phyloP scores from a whole-genome alignment of 768 basidiomycete genomes.

The Mycena filopes region DNA sequence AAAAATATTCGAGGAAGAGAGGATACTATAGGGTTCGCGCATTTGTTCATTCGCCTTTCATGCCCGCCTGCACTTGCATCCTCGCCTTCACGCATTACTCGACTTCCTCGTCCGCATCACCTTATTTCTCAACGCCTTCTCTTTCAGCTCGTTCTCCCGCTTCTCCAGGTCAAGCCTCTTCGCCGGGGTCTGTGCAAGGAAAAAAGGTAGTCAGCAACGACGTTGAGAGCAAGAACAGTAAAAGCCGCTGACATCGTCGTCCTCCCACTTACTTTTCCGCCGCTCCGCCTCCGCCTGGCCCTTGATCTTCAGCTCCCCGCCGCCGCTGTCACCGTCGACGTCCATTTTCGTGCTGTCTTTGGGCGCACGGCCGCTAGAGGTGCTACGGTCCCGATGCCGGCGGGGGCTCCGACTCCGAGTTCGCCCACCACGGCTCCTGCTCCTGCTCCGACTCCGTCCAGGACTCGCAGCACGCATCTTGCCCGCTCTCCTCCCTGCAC shows the following conservation, averaged over 20 bases:
- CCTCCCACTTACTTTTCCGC: slow-evolving; percentile 66
- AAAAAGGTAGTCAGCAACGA: slow-evolving; percentile 16
- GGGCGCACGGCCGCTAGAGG: slow-evolving; percentile 37
- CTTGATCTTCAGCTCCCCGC: slow-evolving; percentile 73
- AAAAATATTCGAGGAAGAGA: no score
- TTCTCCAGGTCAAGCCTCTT: slow-evolving; percentile 64
- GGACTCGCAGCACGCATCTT: slow-evolving; percentile 9
- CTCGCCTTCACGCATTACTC: slow-evolving; percentile 29
- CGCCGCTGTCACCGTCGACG: slow-evolving; percentile 43
- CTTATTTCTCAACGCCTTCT: slow-evolving; percentile 84
- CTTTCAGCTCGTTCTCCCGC: slow-evolving; percentile 84
- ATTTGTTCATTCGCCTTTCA: no score
- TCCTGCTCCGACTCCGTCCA: slow-evolving; percentile 23
- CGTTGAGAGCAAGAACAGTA: slow-evolving; percentile 22
- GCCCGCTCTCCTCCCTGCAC: not conserved
- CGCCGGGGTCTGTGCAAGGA: slow-evolving; percentile 34
- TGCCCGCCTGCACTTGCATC: not conserved
- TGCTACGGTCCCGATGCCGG: slow-evolving; percentile 43
- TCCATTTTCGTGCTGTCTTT: slow-evolving; percentile 43
- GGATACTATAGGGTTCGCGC: no score
- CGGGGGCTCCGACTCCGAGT: slow-evolving; percentile 22
- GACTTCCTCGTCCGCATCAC: slow-evolving; percentile 77
- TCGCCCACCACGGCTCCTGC: not conserved
- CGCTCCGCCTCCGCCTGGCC: slow-evolving; percentile 72
- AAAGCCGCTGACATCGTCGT: slow-evolving; percentile 42